A percentile compares a stretch with the other conserved stretches of the same genome.
Conservation (phyloP, 148 eudicot genomes). For the Fagopyrum homotropicum region DNA sequence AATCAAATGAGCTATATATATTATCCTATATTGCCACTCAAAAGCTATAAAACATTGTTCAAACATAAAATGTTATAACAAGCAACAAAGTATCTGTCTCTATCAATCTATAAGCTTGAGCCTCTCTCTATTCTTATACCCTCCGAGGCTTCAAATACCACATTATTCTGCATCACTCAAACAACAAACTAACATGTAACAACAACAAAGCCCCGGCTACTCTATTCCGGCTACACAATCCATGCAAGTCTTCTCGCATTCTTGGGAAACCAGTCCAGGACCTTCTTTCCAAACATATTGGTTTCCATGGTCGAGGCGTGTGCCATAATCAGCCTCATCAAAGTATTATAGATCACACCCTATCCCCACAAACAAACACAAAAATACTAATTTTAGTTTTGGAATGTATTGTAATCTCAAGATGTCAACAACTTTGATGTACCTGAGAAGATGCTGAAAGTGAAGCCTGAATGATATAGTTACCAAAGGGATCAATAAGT, state of each 20-base stretch:
- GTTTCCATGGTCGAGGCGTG: conserved; percentile 30
- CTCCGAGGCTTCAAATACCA: neutral
- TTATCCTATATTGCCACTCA: neutral
- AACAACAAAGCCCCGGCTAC: neutral
- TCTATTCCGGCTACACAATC: neutral
- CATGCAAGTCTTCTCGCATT: conserved; percentile 1
- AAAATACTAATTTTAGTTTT: neutral
- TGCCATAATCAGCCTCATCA: conserved; percentile 19
- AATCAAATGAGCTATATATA: no score
- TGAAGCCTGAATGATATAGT: conserved; percentile 49
- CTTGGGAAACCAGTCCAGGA: conserved; percentile 23
- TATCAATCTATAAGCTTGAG: neutral
- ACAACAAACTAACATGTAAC: conserved; percentile 7
- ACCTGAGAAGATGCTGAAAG: conserved; percentile 33
- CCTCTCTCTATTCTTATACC: neutral
- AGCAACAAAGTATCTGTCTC: neutral
- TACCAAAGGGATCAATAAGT: conserved; percentile 44
- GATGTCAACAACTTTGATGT: neutral
- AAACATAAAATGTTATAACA: conserved; percentile 5
- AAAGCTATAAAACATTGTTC: neutral
- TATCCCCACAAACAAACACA: conserved; percentile 4
- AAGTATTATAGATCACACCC: conserved; percentile 23
- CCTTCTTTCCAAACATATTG: conserved; percentile 45
- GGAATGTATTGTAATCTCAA: neutral
- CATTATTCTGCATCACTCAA: neutral